phyloP scores from a whole-genome alignment of 2,329 filamentous ascomycete species.

The Chrysosporium queenslandicum region DNA sequence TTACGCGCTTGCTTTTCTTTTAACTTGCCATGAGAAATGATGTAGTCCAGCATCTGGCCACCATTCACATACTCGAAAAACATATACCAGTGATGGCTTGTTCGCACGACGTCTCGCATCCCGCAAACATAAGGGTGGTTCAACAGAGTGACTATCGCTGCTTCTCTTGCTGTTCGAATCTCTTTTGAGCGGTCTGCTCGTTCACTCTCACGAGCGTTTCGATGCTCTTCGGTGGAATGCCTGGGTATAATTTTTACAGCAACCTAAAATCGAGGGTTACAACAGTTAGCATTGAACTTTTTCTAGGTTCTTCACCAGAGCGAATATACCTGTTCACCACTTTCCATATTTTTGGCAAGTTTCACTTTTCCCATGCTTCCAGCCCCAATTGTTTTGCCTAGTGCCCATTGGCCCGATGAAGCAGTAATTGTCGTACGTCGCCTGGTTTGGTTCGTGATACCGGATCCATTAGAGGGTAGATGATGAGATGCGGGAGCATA shows the following conservation, averaged over 20 bases:
- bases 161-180: slow-evolving; percentile 85
- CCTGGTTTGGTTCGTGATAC: slow-evolving; percentile 35
- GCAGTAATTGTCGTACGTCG: slow-evolving; percentile 76
- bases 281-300: slow-evolving; percentile 4
- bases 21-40: slow-evolving; percentile 92
- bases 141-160: slow-evolving; percentile 87
- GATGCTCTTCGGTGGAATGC: slow-evolving; percentile 75
- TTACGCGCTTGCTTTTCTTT: slow-evolving; percentile 98
- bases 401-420: slow-evolving; percentile 81
- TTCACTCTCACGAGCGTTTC: slow-evolving; percentile 63
- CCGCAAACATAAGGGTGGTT: slow-evolving; percentile 94
- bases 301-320: background rate
- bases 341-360: slow-evolving; percentile 79
- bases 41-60: slow-evolving; percentile 98
- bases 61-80: slow-evolving; percentile 98
- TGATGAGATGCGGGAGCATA: slow-evolving; percentile 42
- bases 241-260: slow-evolving; percentile 96
- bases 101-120: slow-evolving; percentile 88
- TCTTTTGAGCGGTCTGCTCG: slow-evolving; percentile 94
- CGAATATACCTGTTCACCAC: slow-evolving; percentile 69
- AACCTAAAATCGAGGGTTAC: slow-evolving; percentile 49
- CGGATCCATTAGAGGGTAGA: slow-evolving; percentile 22
- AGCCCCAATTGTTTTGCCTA: slow-evolving; percentile 93
- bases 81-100: slow-evolving; percentile 99
- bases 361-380: slow-evolving; percentile 99